Evolutionary conservation across 441 rosid genomes (phyloP).

Genomic region (Raphanus hybrid): DNA sequence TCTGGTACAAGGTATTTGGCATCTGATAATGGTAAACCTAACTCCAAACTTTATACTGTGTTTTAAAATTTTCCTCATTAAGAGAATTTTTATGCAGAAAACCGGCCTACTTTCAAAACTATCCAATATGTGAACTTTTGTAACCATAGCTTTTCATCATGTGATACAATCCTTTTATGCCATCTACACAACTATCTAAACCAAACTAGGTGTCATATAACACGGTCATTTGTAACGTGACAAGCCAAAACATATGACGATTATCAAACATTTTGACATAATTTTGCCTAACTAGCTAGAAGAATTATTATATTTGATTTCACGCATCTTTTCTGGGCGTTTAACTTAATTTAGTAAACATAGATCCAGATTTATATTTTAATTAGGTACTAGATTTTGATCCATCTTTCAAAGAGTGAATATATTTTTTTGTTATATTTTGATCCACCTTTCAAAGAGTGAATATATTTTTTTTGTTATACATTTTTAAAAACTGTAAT

Average conservation of each 20-base stretch:
- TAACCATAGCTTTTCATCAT: slow-evolving; percentile 38
- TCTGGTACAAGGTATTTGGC: slow-evolving; percentile 18
- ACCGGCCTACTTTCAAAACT: slow-evolving; percentile 35
- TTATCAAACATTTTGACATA: slow-evolving; percentile 19
- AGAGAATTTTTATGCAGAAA: slow-evolving; percentile 24
- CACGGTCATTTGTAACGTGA: slow-evolving; percentile 30
- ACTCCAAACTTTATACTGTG: slow-evolving; percentile 34
- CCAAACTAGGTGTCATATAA: slow-evolving; percentile 26
- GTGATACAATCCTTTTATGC: slow-evolving; percentile 31
- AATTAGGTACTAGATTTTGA: no score
- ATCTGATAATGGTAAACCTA: slow-evolving; percentile 40
- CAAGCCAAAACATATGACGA: slow-evolving; percentile 24
- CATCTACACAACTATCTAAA: slow-evolving; percentile 17
- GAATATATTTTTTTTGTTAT: no score
- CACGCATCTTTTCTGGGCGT: not conserved
- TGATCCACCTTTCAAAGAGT: no score
- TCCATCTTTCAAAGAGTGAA: no score
- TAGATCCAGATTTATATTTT: no score
- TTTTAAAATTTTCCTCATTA: slow-evolving; percentile 17
- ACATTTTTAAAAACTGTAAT: no score
- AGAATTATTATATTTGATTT: slow-evolving; percentile 4
- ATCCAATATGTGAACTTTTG: slow-evolving; percentile 31
- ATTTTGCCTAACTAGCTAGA: not conserved
- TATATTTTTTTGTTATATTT: no score
- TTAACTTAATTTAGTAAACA: not conserved